These are phyloP conservation scores for Boletus semigastroideus DNA, from an alignment of 1,284 basidiomycete species.

Conservation along the genomic window DNA sequence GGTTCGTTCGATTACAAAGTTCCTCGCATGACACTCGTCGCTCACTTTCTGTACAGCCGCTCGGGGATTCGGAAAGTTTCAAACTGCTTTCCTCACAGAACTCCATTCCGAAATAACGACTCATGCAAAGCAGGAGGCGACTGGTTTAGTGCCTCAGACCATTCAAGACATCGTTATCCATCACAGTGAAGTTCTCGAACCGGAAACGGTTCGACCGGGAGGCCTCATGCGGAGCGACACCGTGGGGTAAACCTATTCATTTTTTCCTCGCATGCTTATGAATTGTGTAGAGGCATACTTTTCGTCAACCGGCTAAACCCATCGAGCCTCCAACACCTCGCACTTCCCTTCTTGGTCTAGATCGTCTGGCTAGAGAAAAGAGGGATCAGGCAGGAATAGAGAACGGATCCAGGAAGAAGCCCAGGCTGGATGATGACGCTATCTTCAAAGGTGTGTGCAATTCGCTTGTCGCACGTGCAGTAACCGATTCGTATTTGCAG, in stretches of 20 bases:
- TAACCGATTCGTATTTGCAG: constrained; percentile 39
- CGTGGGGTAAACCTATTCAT: constrained; percentile 42
- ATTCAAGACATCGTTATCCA: constrained; percentile 77
- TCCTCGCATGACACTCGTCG: background rate
- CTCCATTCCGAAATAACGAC: constrained; percentile 58
- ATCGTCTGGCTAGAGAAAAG: constrained; percentile 86
- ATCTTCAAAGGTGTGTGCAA: constrained; percentile 75
- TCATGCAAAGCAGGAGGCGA: constrained; percentile 64
- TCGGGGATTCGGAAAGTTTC: constrained; percentile 81
- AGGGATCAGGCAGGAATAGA: constrained; percentile 54
- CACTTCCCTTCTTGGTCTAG: constrained; percentile 80
- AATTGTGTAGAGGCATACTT: constrained; percentile 59
- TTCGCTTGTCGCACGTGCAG: background rate
- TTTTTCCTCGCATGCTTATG: background rate
- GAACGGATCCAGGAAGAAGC: constrained; percentile 62
- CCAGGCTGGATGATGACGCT: constrained; percentile 62
- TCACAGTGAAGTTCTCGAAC: constrained; percentile 78
- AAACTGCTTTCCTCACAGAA: constrained; percentile 52
- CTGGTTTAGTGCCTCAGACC: constrained; percentile 49
- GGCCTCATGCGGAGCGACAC: constrained; percentile 70
- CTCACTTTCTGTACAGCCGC: constrained; percentile 50
- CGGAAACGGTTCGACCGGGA: constrained; percentile 73
- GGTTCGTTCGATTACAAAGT: background rate
- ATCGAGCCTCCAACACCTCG: constrained; percentile 73
- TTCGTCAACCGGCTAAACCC: constrained; percentile 69